Evolutionary conservation across 495 filamentous ascomycete genomes (phyloP), one percentile per base, ranked within the genome.

Genomic region (Penicillium chermesinum): DNA sequence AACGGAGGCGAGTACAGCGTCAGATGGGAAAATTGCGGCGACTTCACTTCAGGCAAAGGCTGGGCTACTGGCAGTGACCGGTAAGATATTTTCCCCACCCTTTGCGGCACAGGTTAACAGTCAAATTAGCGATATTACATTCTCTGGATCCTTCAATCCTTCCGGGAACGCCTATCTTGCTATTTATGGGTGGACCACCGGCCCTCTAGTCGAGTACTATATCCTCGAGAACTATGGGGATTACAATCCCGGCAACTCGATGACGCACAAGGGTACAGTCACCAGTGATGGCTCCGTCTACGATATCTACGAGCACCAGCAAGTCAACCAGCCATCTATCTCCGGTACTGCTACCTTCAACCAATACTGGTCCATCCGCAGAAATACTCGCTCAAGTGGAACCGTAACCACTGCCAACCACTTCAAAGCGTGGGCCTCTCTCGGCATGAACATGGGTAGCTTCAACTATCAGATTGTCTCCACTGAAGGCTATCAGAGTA

Each of bases 181-280:
- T 38, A 64, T 86, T 52, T 83, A 85, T 58, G 80, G 80, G 43
- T 85, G 80, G 82, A 83, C 79, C 18, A 70, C 62, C 10, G 71
- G 72, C 62, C 82, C 82, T 0, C 68, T 84, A 2, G 70, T 83
- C 46, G 82, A 86, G 51, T 84, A 83, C 66, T 84, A 84, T 65
- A 74, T 85, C 46, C 61, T 84, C 41, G 82, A 85, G 58, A 66
- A 69, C 56, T 82, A 70, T 62, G 78, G 79, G 32, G 67, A 56
- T 39, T 81, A 70, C 53, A 74, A 83, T 59, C 81, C 79, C 1
- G 64, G 62, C 21, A 65, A 63, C 21, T 67, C 63, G 30, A 69
- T 69, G 16, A 60, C 58, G 0, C 69, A 72, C 59, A 74, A 74
- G 54, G 84, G 83, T 39, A 76, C 69, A 16, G 65, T 86, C 37